Percentiles rank a stretch among this genome's conserved stretches.
These are phyloP conservation scores for Diaporthe aspalathi DNA, from an alignment of 2,329 filamentous ascomycete species.

Conservation along the genomic window DNA sequence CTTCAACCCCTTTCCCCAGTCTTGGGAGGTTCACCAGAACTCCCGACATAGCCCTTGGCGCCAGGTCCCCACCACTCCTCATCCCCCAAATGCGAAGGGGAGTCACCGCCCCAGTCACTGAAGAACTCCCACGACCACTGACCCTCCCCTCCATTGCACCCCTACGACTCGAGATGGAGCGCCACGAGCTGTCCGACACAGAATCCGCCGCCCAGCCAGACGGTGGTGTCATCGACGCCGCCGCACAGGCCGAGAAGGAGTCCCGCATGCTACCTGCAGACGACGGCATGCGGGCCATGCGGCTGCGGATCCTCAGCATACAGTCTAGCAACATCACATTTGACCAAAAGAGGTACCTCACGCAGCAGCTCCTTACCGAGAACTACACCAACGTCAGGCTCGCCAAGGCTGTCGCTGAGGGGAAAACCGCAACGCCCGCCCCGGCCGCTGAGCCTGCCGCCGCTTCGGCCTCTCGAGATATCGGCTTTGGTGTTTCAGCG, in stretches of 20 bases:
- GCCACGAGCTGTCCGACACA: conserved; percentile 40
- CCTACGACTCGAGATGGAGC: conserved; percentile 37
- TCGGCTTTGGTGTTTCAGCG: conserved; percentile 43
- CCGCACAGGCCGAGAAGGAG: conserved; percentile 41
- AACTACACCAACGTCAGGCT: conserved; percentile 59
- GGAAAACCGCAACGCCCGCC: conserved; percentile 39
- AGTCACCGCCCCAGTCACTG: conserved; percentile 15
- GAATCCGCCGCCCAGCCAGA: conserved; percentile 25
- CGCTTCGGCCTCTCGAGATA: conserved; percentile 30
- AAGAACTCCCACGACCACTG: conserved; percentile 21
- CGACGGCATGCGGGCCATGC: conserved; percentile 78
- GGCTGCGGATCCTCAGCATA: conserved; percentile 75
- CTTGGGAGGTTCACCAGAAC: conserved; percentile 42
- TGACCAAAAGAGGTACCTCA: conserved; percentile 75
- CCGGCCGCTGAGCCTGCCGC: conserved; percentile 25
- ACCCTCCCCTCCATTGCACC: conserved; percentile 31
- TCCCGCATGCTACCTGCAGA: conserved; percentile 72
- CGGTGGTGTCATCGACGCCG: conserved; percentile 46
- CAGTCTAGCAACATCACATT: conserved; percentile 69
- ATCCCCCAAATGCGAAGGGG: conserved; percentile 36
- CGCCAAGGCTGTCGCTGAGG: conserved; percentile 29
- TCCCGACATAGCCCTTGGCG: conserved; percentile 38
- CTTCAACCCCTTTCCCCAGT: conserved; percentile 32
- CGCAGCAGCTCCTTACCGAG: conserved; percentile 78
- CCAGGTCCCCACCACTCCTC: conserved; percentile 37